These are phyloP conservation scores for Saccharomycopsis capsularis DNA, from an alignment of 805 yeast species.

Conservation along the genomic window DNA sequence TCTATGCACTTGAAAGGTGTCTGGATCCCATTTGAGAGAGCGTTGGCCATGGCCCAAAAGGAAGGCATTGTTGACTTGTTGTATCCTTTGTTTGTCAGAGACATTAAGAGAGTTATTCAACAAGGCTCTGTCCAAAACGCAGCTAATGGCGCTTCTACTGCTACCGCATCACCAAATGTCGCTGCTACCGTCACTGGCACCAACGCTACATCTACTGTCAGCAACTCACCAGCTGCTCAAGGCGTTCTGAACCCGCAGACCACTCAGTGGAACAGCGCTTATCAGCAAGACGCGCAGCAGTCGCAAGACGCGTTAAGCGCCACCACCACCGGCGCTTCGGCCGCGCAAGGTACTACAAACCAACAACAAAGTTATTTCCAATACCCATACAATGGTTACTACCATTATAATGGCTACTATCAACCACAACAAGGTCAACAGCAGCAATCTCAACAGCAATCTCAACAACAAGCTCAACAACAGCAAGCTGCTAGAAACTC, in stretches of 20 bases:
- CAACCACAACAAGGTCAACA: slow-evolving; percentile 7
- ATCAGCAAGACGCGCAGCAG: slow-evolving; percentile 4
- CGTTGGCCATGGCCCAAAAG: slow-evolving; percentile 60
- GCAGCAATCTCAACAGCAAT: slow-evolving; percentile 5
- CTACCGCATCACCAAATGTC: background rate
- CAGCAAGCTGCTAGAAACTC: background rate
- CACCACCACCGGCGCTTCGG: background rate
- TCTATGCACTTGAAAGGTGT: slow-evolving; percentile 70
- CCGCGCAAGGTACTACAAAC: background rate
- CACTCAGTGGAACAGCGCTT: background rate
- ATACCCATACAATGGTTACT: slow-evolving; percentile 6
- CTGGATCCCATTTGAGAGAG: slow-evolving; percentile 71
- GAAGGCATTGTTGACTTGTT: slow-evolving; percentile 55
- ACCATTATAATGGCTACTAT: slow-evolving; percentile 11
- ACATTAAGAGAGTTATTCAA: slow-evolving; percentile 37
- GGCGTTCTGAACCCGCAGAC: background rate
- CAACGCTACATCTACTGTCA: background rate
- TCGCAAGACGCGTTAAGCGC: background rate
- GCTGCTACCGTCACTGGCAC: slow-evolving; percentile 6
- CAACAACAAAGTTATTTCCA: slow-evolving; percentile 1
- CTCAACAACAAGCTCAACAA: slow-evolving; percentile 2
- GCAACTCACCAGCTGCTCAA: background rate
- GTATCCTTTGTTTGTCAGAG: slow-evolving; percentile 58
- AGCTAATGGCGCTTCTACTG: slow-evolving; percentile 1
- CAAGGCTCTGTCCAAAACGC: slow-evolving; percentile 6